Percentiles rank a stretch among this genome's conserved stretches.
These are phyloP conservation scores for Pyrus bretschneideri DNA, from an alignment of 306 rosid genomes.

Conservation along the genomic window DNA sequence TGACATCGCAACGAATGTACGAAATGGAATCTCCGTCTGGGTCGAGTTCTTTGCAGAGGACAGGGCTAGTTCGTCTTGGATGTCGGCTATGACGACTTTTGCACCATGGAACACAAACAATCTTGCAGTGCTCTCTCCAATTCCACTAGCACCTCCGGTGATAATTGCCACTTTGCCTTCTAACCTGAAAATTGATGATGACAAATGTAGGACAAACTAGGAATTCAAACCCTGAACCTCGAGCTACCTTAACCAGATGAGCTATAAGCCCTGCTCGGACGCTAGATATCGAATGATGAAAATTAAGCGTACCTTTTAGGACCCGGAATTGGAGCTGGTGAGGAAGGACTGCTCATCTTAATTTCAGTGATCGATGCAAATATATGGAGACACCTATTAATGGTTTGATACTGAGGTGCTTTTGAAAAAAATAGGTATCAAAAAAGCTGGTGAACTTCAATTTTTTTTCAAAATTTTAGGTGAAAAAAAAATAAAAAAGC, in stretches of 20 bases:
- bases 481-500: rapidly evolving
- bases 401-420: too few relatives aligned
- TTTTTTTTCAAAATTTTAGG: too few relatives aligned
- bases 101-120: constrained; percentile 56
- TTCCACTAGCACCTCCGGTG: constrained; percentile 74
- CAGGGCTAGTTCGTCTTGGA: constrained; percentile 57
- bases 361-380: not conserved
- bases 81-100: constrained; percentile 51
- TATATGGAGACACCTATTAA: not conserved
- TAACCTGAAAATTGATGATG: constrained; percentile 28
- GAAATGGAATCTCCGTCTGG: not conserved
- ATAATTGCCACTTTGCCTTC: constrained; percentile 67
- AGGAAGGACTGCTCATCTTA: constrained; percentile 6
- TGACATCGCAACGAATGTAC: constrained; percentile 56
- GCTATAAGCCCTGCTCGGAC: not conserved
- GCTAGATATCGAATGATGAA: not conserved
- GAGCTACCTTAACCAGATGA: not conserved
- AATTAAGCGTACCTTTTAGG: constrained; percentile 16
- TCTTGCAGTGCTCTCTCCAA: constrained; percentile 58
- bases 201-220: not conserved
- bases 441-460: too few relatives aligned
- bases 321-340: constrained; percentile 11
- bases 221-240: not conserved
- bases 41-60: constrained; percentile 36
- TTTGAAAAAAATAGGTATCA: too few relatives aligned